Evolutionary conservation across 2,329 filamentous ascomycete genomes (phyloP).

Genomic region (Fusarium oxysporum): DNA sequence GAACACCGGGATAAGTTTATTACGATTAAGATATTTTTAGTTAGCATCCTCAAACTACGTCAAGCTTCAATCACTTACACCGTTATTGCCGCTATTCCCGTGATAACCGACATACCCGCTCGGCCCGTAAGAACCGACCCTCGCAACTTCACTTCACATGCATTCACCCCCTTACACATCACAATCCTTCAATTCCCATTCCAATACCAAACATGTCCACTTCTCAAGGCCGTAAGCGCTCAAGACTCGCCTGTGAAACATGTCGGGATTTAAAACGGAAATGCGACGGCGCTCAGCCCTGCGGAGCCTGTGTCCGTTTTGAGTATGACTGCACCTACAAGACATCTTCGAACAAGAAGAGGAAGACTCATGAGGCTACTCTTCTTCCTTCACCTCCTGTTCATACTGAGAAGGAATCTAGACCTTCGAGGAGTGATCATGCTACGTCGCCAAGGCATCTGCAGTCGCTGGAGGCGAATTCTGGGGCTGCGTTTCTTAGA

Average conservation of each 20-base stretch:
- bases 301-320: conserved; percentile 63
- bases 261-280: conserved; percentile 68
- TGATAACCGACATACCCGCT: conserved; percentile 20
- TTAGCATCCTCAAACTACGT: background rate
- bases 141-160: background rate
- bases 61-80: background rate
- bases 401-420: background rate
- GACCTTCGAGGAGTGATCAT: background rate
- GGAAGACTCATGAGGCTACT: conserved; percentile 8
- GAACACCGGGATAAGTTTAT: background rate
- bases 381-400: conserved; percentile 7
- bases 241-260: conserved; percentile 60
- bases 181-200: background rate
- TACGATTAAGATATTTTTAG: background rate
- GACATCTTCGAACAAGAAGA: conserved; percentile 26
- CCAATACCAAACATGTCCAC: conserved; percentile 26
- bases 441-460: conserved; percentile 44
- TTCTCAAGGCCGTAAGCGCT: conserved; percentile 49
- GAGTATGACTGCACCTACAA: conserved; percentile 65
- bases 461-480: conserved; percentile 66
- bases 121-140: conserved; percentile 28
- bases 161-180: background rate
- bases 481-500: conserved; percentile 66
- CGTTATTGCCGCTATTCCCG: conserved; percentile 6
- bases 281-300: conserved; percentile 65